A percentile compares a stretch with the other conserved stretches of the same genome.
Conservation (phyloP, 371 early-diverging fungal species). For the Blyttiomyces sp. region DNA sequence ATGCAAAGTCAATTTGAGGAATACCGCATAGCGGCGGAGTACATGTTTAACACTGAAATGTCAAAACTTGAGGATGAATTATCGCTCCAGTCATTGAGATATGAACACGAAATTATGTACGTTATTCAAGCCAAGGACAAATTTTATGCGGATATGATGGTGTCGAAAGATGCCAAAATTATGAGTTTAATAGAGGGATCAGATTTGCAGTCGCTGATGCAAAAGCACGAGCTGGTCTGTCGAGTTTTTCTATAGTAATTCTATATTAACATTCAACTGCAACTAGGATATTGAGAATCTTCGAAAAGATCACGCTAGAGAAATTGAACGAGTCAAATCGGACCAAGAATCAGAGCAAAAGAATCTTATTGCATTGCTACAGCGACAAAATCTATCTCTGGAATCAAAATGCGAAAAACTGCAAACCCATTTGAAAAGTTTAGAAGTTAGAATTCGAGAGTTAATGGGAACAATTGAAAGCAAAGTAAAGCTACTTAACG, state of each 20-base stretch:
- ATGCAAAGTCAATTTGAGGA: constrained; percentile 59
- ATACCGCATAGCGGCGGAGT: constrained; percentile 47
- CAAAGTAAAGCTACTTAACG: constrained; percentile 45
- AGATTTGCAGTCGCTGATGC: constrained; percentile 52
- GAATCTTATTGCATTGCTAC: constrained; percentile 45
- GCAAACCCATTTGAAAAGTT: constrained; percentile 47
- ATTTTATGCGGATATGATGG: constrained; percentile 60
- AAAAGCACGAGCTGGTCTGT: constrained; percentile 54
- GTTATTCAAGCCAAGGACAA: constrained; percentile 59
- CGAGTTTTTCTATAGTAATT: background rate
- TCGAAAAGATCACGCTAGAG: constrained; percentile 52
- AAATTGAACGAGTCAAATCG: constrained; percentile 52
- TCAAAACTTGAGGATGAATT: constrained; percentile 54
- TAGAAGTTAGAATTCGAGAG: constrained; percentile 48
- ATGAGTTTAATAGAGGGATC: constrained; percentile 57
- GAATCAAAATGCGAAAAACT: constrained; percentile 57
- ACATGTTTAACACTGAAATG: constrained; percentile 50
- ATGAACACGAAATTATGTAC: constrained; percentile 58
- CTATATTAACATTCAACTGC: background rate
- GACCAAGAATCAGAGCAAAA: constrained; percentile 58
- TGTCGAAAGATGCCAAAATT: constrained; percentile 58
- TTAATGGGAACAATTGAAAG: constrained; percentile 43
- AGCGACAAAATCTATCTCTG: constrained; percentile 49
- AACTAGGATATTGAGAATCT: constrained; percentile 51
- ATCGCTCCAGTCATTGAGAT: constrained; percentile 39